Evolutionary conservation across 225 moss, liverwort and hornwort species (phyloP).

Genomic region (Asterella californica): DNA sequence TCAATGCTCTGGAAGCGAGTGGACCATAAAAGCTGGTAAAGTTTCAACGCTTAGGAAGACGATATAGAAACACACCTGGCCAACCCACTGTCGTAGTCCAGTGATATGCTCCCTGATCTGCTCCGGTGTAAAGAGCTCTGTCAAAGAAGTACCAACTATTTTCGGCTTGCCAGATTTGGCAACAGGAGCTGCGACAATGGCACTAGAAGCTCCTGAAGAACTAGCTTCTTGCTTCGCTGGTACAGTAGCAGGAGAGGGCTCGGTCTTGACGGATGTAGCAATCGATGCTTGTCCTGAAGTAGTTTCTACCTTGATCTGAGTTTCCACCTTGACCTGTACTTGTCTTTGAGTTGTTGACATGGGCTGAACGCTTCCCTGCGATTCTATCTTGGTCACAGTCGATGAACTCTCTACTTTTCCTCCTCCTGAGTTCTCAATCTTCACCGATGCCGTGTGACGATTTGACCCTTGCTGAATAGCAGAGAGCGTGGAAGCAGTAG

Average conservation of each 20-base stretch:
- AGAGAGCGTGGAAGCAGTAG: slow-evolving; percentile 21
- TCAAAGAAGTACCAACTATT: slow-evolving; percentile 89
- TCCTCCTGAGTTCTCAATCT: slow-evolving; percentile 44
- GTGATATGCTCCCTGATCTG: slow-evolving; percentile 91
- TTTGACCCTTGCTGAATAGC: slow-evolving; percentile 30
- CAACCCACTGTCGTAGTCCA: slow-evolving; percentile 98
- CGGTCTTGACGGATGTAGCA: slow-evolving; percentile 43
- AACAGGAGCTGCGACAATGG: slow-evolving; percentile 29
- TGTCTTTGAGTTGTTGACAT: slow-evolving; percentile 36
- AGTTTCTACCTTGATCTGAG: slow-evolving; percentile 43
- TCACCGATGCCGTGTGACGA: slow-evolving; percentile 38
- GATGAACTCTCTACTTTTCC: slow-evolving; percentile 45
- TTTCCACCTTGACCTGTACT: slow-evolving; percentile 54
- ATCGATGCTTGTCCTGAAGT: slow-evolving; percentile 25
- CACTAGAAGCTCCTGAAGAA: slow-evolving; percentile 14
- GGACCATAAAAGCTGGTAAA: no score
- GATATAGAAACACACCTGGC: slow-evolving; percentile 64
- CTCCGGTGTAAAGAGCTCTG: slow-evolving; percentile 89
- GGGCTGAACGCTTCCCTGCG: slow-evolving; percentile 34
- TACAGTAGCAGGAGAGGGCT: slow-evolving; percentile 33
- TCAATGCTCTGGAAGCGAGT: no score
- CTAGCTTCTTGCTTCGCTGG: slow-evolving; percentile 33
- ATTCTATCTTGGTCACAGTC: slow-evolving; percentile 49
- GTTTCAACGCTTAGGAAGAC: no score
- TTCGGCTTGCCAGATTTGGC: slow-evolving; percentile 80